These are phyloP conservation scores for Podila horticola DNA, from an alignment of 192 early-diverging fungal genomes.

Conservation along the genomic window DNA sequence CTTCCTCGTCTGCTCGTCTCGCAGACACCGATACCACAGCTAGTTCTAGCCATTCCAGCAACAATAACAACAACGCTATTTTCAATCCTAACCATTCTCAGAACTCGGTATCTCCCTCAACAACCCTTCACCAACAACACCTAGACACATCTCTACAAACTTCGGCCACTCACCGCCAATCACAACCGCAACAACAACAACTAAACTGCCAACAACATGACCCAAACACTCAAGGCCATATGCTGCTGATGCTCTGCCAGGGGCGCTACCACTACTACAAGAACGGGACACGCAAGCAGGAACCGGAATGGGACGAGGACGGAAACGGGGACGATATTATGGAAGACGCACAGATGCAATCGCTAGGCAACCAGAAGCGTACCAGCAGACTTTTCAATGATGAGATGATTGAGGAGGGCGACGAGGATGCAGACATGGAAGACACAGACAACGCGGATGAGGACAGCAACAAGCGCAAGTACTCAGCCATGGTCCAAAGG, in stretches of 20 bases:
- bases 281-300: conserved; percentile 25
- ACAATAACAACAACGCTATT: not conserved
- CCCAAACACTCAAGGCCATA: conserved; percentile 14
- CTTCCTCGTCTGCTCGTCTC: no score
- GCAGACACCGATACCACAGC: not conserved
- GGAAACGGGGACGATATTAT: not conserved
- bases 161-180: not conserved
- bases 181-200: not conserved
- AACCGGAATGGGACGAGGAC: conserved; percentile 24
- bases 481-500: no score
- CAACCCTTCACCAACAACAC: not conserved
- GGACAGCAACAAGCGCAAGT: not conserved
- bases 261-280: conserved; percentile 35
- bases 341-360: not conserved
- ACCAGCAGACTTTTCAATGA: not conserved
- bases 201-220: not conserved
- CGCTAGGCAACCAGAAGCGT: not conserved
- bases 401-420: conserved; percentile 6
- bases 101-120: not conserved
- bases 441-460: not conserved
- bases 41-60: not conserved
- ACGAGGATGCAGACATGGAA: conserved; percentile 6
- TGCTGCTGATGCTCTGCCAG: conserved; percentile 27
- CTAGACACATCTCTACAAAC: not conserved
- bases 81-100: no score